Evolutionary conservation across 345 rosid genomes (phyloP), one percentile per base, ranked within the genome.

Genomic region (Populus pruinosa): DNA sequence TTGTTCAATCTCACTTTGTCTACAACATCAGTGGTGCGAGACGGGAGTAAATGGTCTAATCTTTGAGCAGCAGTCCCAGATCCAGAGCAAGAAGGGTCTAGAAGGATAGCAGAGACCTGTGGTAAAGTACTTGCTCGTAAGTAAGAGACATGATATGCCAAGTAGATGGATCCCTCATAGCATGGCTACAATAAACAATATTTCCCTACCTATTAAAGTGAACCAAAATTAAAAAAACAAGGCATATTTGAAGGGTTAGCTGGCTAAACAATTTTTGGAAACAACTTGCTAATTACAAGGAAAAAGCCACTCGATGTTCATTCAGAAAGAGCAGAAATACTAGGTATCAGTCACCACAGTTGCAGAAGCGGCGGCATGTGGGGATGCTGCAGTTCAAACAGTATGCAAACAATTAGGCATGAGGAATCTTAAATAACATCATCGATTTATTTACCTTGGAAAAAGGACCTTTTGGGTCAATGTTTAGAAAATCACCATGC

Each of bases 31-130:
- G 75, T 27, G 49, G 84, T 63, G 71, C 85, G 85, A 78, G 99
- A 92, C 27, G 99, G 99, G 74, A 95, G 96, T 63, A 95, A 88
- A 85, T 95, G 93, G 81, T 95, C 98, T 80, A 95, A 84, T 77
- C 99, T 89, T 77, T 92, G 91, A 41, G 94, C 85, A 25, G 85
- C 72, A 50, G 96, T 95, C 78, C 99, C 98, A 0, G 99, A 93
- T 78, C 98, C 99, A 36, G 98, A 95, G 82, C 99, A 95, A 71
- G 98, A 95, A 68, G 99, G 99, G 82, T 95, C 98, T 80, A 95
- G 83, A 77, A 95, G 92, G 86, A 95, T 93, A 53, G 92, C 96
- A 44, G 83, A 86, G 80, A 93, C 88, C 98, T 93, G 87, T 75
- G 31, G 76, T 23, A 55, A 38, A 1, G 35, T 55, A 78, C 47